Evolutionary conservation across 176 grass and related monocot genomes (phyloP), one percentile per base, ranked within the genome.

Genomic region (Guadua angustifolia): DNA sequence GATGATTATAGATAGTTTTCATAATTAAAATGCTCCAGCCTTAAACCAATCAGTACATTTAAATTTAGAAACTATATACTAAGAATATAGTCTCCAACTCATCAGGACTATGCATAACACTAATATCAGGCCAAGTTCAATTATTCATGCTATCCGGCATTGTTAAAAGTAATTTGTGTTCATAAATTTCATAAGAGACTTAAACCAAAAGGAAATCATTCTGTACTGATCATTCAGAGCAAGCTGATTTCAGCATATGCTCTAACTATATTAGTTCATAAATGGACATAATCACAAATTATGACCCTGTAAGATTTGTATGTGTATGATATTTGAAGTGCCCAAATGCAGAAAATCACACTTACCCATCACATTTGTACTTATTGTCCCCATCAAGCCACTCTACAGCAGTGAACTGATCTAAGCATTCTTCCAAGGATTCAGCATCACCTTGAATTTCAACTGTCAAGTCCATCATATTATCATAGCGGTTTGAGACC

Each of bases 341-440:
- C 39, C 15, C 46, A 74, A 79, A 47, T 81, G 45, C 46, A 49
- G 11, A 73, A 83, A 73, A 77, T 40, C 10, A 83, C 78, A 88
- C 87, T 90, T 92, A 99, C 97, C 91, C 97, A 84, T 99, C 93
- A 81, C 97, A 99, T 78, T 86, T 94, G 71, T 99, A 99, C 81
- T 99, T 99, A 57, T 99, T 99, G 33, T 99, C 97, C 13, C 93
- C 97, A 91, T 99, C 97, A 92, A 99, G 97, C 93, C 93, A 99
- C 75, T 99, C 97, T 25, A 90, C 76, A 49, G 81, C 90, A 86
- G 93, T 96, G 82, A 99, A 99, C 83, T 99, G 91, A 89, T 99
- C 84, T 79, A 99, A 92, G 88, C 93, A 99, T 77, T 92, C 81
- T 74, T 99, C 97, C 51, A 99, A 80, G 56, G 93, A 99, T 83